Conservation (phyloP, 495 filamentous ascomycete species). For the Aspergillus nanangensis region DNA sequence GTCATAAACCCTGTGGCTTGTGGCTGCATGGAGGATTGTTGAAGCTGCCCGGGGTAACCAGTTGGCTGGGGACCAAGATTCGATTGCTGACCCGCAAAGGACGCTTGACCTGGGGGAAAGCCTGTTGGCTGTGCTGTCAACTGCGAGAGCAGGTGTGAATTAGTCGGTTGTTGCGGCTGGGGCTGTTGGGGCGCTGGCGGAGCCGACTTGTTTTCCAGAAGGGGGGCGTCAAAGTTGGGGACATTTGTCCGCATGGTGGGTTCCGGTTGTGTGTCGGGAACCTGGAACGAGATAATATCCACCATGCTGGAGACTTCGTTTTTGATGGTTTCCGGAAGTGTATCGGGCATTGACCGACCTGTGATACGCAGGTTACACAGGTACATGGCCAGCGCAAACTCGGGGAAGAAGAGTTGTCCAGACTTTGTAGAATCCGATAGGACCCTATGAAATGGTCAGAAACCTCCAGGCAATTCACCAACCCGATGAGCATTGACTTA, state of each 20-base stretch:
- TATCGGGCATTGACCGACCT: slow-evolving; percentile 71
- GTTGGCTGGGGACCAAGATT: slow-evolving; percentile 33
- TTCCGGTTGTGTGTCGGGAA: slow-evolving; percentile 67
- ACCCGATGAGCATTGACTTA: slow-evolving; percentile 27
- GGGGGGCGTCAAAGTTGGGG: slow-evolving; percentile 69
- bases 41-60: slow-evolving; percentile 38
- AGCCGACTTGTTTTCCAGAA: slow-evolving; percentile 57
- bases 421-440: slow-evolving; percentile 97
- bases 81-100: slow-evolving; percentile 8
- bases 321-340: slow-evolving; percentile 76
- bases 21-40: slow-evolving; percentile 36
- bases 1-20: slow-evolving; percentile 47
- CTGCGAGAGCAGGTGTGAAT: slow-evolving; percentile 70
- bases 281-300: slow-evolving; percentile 95
- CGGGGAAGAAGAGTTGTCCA: slow-evolving; percentile 93
- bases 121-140: slow-evolving; percentile 68
- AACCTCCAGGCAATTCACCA: background rate
- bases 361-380: slow-evolving; percentile 91
- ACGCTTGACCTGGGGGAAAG: slow-evolving; percentile 31
- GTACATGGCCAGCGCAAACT: slow-evolving; percentile 98
- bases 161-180: slow-evolving; percentile 72
- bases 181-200: slow-evolving; percentile 81
- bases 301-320: slow-evolving; percentile 99
- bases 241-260: slow-evolving; percentile 58
- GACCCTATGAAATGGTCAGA: slow-evolving; percentile 58